phyloP scores from a whole-genome alignment of 2,329 filamentous ascomycete species.

The Ceratocystis lukuohia region DNA sequence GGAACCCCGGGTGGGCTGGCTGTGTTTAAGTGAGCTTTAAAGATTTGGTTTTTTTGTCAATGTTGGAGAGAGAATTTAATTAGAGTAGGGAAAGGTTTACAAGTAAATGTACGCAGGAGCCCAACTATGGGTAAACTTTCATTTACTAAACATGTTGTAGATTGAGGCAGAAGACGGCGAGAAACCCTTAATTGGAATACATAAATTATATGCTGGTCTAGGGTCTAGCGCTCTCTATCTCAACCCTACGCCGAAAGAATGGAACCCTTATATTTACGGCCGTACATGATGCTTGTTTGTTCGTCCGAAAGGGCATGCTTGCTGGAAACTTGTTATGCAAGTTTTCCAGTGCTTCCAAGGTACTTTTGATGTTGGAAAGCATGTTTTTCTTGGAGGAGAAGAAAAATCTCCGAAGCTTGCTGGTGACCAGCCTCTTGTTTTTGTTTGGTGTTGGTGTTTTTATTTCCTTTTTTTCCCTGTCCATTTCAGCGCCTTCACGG shows the following conservation, averaged over 20 bases:
- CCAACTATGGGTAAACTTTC: no score
- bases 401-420: background rate
- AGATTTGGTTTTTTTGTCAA: no score
- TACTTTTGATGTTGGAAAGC: conserved; percentile 1
- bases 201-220: no score
- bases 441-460: background rate
- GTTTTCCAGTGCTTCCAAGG: background rate
- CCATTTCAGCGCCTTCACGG: background rate
- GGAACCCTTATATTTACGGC: background rate
- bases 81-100: no score
- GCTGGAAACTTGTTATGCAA: background rate
- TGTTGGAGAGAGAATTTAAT: no score
- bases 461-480: background rate
- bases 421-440: background rate
- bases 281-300: background rate
- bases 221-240: no score
- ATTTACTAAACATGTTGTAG: no score
- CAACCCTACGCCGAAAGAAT: background rate
- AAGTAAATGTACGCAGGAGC: no score
- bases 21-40: no score
- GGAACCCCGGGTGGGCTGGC: background rate
- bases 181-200: no score
- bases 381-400: background rate
- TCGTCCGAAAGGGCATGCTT: background rate
- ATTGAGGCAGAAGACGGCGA: no score